Evolutionary conservation across 148 eudicot species (phyloP).

Genomic region (Beta vulgaris): DNA sequence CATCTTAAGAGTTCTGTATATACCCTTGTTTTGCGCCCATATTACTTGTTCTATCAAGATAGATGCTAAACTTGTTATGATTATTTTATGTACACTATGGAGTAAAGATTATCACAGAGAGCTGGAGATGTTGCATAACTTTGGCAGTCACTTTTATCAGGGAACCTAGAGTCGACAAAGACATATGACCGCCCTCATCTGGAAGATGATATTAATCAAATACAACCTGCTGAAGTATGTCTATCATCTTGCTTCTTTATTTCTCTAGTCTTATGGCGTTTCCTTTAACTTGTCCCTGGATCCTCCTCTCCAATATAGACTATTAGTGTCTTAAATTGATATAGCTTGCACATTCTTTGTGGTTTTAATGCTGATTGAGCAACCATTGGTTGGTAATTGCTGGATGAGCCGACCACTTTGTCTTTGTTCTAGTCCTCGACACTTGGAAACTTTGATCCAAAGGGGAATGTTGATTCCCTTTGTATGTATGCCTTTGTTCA

Average conservation of each 20-base stretch:
- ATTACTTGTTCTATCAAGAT: neutral
- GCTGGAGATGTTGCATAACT: conserved; percentile 1
- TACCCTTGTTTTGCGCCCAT: too few species aligned
- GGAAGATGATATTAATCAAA: conserved; percentile 41
- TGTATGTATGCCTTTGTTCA: neutral
- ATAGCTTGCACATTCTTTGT: neutral
- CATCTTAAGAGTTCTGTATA: too few species aligned
- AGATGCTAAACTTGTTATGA: neutral
- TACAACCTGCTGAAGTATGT: conserved; percentile 23
- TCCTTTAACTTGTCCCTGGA: neutral
- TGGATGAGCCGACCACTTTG: neutral
- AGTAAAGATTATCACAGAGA: neutral
- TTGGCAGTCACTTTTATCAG: conserved; percentile 26
- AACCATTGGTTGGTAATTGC: neutral
- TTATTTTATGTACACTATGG: neutral
- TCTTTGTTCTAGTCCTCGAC: neutral
- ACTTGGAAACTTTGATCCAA: neutral
- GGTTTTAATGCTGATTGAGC: neutral
- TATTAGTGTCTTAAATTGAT: neutral
- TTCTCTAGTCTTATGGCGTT: neutral
- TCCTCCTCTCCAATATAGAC: neutral
- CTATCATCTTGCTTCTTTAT: conserved; percentile 5
- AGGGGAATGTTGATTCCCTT: neutral
- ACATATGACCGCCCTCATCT: conserved; percentile 24
- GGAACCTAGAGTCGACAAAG: conserved; percentile 16